Conservation (phyloP, 306 rosid genomes). For the Inga laurina region DNA sequence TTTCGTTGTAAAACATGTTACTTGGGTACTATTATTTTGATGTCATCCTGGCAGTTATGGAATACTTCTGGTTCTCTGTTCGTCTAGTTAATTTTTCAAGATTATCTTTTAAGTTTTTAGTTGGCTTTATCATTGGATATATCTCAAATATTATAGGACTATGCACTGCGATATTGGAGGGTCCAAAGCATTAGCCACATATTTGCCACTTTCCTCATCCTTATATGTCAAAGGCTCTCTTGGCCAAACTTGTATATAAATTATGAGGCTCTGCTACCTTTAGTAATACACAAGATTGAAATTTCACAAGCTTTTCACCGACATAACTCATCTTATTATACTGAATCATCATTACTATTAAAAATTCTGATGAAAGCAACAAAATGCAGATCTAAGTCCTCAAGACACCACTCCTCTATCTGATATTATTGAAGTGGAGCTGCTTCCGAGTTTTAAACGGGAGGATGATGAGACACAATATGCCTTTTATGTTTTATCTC, state of each 20-base stretch:
- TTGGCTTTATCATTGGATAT: no score
- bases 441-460: conserved; percentile 65
- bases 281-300: not conserved
- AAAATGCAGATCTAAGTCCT: conserved; percentile 20
- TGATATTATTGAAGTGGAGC: conserved; percentile 69
- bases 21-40: no score
- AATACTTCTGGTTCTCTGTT: no score
- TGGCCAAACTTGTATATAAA: not conserved
- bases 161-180: no score
- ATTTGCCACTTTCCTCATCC: not conserved
- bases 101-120: no score
- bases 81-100: no score
- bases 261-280: conserved; percentile 1
- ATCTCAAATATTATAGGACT: no score
- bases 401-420: conserved; percentile 31
- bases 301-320: not conserved
- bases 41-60: no score
- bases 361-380: not conserved
- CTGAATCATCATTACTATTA: not conserved
- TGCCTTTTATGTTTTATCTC: conserved; percentile 72
- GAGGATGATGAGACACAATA: conserved; percentile 61
- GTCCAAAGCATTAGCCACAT: not conserved
- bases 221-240: not conserved
- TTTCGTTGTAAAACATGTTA: no score
- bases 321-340: not conserved